phyloP scores from a whole-genome alignment of 2,329 filamentous ascomycete genomes.

The Clonostachys sp. region DNA sequence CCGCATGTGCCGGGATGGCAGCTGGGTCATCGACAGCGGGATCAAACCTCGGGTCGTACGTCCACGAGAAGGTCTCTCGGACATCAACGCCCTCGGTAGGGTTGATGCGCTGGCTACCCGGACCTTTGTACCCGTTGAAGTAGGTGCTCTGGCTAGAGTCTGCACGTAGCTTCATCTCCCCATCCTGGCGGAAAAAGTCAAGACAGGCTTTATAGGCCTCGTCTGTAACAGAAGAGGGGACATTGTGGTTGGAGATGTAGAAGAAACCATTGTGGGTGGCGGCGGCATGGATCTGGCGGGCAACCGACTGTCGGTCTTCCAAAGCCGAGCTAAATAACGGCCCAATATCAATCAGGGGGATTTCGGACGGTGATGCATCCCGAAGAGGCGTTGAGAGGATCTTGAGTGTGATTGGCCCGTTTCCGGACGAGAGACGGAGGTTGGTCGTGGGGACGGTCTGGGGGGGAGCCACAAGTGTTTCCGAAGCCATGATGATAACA shows the following conservation, averaged over 20 bases:
- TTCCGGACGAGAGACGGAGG: slow-evolving; percentile 26
- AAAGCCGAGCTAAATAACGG: slow-evolving; percentile 28
- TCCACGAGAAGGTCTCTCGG: slow-evolving; percentile 45
- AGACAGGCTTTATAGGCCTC: slow-evolving; percentile 24
- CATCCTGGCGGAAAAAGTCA: slow-evolving; percentile 42
- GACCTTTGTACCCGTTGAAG: slow-evolving; percentile 42
- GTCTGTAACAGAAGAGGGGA: slow-evolving; percentile 21
- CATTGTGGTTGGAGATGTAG: slow-evolving; percentile 47
- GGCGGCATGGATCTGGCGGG: slow-evolving; percentile 33
- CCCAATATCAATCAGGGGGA: slow-evolving; percentile 48
- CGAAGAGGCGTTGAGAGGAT: slow-evolving; percentile 27
- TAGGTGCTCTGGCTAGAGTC: slow-evolving; percentile 27
- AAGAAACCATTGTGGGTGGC: slow-evolving; percentile 50
- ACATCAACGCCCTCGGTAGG: slow-evolving; percentile 42
- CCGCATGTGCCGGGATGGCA: slow-evolving; percentile 35
- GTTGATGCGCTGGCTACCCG: slow-evolving; percentile 39
- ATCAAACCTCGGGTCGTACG: slow-evolving; percentile 48
- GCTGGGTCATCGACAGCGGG: slow-evolving; percentile 31
- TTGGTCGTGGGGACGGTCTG: slow-evolving; percentile 10
- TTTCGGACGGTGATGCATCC: slow-evolving; percentile 32
- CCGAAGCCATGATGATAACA: too few species aligned
- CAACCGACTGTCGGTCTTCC: slow-evolving; percentile 28
- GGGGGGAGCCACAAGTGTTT: too few species aligned
- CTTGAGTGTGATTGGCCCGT: slow-evolving; percentile 27
- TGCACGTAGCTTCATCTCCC: slow-evolving; percentile 32